Evolutionary conservation across 1,139 yeast species (phyloP), one percentile per base, ranked within the genome.

Genomic region (Schizosaccharomyces versatilis): DNA sequence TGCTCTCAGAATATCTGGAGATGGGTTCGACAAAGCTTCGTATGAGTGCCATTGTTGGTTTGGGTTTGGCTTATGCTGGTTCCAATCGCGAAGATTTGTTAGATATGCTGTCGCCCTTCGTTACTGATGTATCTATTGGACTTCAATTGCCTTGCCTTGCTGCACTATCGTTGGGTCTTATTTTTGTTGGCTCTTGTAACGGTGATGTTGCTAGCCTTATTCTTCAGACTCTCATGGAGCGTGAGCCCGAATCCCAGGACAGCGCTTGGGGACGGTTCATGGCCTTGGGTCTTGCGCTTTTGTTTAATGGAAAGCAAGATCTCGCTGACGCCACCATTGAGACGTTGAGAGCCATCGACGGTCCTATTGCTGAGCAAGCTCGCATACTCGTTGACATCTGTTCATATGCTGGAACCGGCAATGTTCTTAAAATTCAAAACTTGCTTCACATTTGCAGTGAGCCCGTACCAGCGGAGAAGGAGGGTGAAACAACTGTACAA

Each of bases 341-440:
- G 66, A 85, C 97, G 0, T 80, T 90, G 61, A 85, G 82, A 67
- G 98, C 97, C 15, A 84, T 93, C 64, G 95, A 86, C 61, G 96
- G 88, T 65, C 96, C 97, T 54, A 82, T 90, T 64, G 80, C 93
- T 47, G 81, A 84, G 62, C 84, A 94, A 51, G 78, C 88, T 64
- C 93, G 84, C 68, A 94, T 88, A 6, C 74, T 93, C 65, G 90
- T 93, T 39, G 86, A 84, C 60, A 83, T 88, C 55, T 84, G 96
- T 71, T 94, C 97, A 7, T 88, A 83, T 69, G 94, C 96, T 15
- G 99, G 98, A 60, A 85, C 97, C 51, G 99, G 98, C 62, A 93
- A 93, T 66, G 99, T 93, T 47, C 76, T 93, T 61, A 94, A 88
- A 70, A 84, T 93, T 60, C 99, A 93, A 71, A 79, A 85, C 41